These are phyloP conservation scores for Royoungia palumana DNA, from an alignment of 768 basidiomycete species.

Conservation along the genomic window DNA sequence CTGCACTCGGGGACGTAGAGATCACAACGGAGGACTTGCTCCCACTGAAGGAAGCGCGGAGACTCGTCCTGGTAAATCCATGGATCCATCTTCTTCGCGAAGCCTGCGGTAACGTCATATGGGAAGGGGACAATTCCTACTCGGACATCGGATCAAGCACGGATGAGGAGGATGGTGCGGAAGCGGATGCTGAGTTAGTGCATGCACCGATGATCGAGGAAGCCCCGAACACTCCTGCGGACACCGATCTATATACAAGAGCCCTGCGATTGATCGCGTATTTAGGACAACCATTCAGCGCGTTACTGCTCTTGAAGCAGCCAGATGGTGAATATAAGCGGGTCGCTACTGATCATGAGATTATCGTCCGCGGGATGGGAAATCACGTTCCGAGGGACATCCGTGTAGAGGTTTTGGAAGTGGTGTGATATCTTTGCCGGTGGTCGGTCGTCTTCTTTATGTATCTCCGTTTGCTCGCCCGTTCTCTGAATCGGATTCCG, in stretches of 20 bases:
- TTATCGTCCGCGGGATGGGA: neutral
- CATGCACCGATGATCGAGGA: neutral
- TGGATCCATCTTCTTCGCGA: too few relatives aligned
- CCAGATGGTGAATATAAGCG: conserved; percentile 1
- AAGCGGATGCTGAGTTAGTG: neutral
- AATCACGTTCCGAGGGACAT: neutral
- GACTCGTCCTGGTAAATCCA: too few relatives aligned
- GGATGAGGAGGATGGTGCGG: neutral
- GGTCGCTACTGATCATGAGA: conserved; percentile 6
- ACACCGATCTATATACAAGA: neutral
- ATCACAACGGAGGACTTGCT: too few relatives aligned
- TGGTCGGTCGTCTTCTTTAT: too few relatives aligned
- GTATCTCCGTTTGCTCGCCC: too few relatives aligned
- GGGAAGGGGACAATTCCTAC: too few relatives aligned
- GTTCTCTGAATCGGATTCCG: too few relatives aligned
- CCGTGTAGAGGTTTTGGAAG: conserved; percentile 1
- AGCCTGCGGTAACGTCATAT: too few relatives aligned
- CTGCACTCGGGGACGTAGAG: too few relatives aligned
- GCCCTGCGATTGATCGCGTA: conserved; percentile 4
- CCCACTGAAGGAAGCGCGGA: too few relatives aligned
- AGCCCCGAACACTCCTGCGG: neutral
- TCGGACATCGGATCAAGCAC: too few relatives aligned
- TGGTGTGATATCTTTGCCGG: neutral
- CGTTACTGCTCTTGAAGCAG: conserved; percentile 3
- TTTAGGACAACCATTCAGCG: conserved; percentile 5